Evolutionary conservation across 2,329 filamentous ascomycete species (phyloP).

Genomic region (Phoma sp.): DNA sequence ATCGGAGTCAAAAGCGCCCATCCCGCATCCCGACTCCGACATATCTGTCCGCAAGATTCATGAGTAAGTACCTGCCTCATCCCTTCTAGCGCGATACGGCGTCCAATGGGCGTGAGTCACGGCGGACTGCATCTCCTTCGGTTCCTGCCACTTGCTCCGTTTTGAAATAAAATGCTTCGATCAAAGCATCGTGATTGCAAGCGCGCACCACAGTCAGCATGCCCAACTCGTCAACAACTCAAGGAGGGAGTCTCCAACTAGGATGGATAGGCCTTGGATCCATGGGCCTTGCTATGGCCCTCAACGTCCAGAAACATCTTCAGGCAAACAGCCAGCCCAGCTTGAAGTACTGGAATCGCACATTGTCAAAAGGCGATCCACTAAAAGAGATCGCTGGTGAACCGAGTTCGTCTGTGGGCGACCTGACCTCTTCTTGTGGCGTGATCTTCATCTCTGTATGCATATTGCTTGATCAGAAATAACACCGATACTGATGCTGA

Average conservation of each 20-base stretch:
- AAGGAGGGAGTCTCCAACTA: background rate
- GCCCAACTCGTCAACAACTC: background rate
- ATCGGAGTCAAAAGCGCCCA: too few species aligned
- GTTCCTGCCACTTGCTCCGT: background rate
- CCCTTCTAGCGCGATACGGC: slow-evolving; percentile 12
- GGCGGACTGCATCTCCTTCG: background rate
- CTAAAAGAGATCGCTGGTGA: slow-evolving; percentile 38
- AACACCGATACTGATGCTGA: background rate
- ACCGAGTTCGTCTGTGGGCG: slow-evolving; percentile 20
- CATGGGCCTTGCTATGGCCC: slow-evolving; percentile 60
- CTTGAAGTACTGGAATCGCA: slow-evolving; percentile 56
- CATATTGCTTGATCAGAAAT: background rate
- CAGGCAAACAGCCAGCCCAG: slow-evolving; percentile 18
- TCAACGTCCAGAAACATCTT: slow-evolving; percentile 57
- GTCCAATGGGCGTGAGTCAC: slow-evolving; percentile 16
- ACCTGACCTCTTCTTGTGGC: slow-evolving; percentile 29
- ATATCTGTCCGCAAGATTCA: background rate
- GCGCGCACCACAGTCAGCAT: background rate
- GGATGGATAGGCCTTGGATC: slow-evolving; percentile 55
- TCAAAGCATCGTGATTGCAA: background rate
- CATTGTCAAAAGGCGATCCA: slow-evolving; percentile 52
- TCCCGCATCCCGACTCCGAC: background rate
- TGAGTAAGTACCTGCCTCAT: slow-evolving; percentile 7
- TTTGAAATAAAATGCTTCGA: background rate
- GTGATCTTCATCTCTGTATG: slow-evolving; percentile 46